These are phyloP conservation scores for Xylaria intraflava DNA, from an alignment of 495 filamentous ascomycete genomes.

Conservation along the genomic window DNA sequence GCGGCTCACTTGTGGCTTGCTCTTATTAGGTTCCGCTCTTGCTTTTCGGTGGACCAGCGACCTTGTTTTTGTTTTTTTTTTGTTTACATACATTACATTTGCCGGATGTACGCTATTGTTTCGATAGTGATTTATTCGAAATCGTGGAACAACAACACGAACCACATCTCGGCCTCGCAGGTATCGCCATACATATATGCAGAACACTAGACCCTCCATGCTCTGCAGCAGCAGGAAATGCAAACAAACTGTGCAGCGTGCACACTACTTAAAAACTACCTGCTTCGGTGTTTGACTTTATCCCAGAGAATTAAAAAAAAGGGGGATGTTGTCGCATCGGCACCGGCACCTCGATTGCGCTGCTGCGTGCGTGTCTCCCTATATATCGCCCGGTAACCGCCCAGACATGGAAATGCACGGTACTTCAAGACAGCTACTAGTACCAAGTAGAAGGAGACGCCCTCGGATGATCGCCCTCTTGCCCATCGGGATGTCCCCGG, in stretches of 20 bases:
- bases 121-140: background rate
- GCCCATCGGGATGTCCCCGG: slow-evolving; percentile 28
- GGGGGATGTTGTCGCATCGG: background rate
- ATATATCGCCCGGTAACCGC: background rate
- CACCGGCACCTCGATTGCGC: too few species aligned
- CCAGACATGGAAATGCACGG: slow-evolving; percentile 19
- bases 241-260: too few species aligned
- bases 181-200: background rate
- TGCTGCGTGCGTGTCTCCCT: background rate
- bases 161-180: background rate
- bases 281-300: too few species aligned
- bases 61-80: background rate
- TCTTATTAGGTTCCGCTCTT: background rate
- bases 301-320: too few species aligned
- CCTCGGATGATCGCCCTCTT: slow-evolving; percentile 28
- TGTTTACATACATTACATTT: too few species aligned
- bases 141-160: slow-evolving; percentile 2
- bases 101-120: too few species aligned
- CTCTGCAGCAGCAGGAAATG: slow-evolving; percentile 27
- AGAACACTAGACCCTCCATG: background rate
- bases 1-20: slow-evolving; percentile 1
- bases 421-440: too few species aligned
- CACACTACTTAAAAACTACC: too few species aligned
- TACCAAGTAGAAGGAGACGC: too few species aligned
- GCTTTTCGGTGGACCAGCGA: background rate